These are phyloP conservation scores for Pseudogymnoascus sp. DNA, from an alignment of 2,329 filamentous ascomycete species.

Conservation along the genomic window DNA sequence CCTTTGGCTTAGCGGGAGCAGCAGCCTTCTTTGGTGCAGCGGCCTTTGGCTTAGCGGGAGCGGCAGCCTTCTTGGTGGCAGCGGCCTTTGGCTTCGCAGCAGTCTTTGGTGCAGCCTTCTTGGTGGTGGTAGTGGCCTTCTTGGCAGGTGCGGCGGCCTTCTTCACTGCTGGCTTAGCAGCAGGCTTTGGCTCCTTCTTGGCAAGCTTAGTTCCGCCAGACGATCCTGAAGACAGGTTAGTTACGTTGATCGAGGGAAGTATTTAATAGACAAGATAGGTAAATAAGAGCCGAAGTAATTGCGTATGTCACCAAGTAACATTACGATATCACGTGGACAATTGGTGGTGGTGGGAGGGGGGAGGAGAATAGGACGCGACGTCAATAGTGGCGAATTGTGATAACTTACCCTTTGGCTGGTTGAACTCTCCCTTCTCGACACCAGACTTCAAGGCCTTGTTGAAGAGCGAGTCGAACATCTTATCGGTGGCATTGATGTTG, in stretches of 20 bases:
- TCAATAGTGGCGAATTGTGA: not conserved
- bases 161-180: constrained; percentile 23
- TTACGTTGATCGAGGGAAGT: not conserved
- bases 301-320: not conserved
- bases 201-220: constrained; percentile 66
- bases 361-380: not conserved
- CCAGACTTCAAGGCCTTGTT: constrained; percentile 60
- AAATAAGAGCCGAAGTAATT: not conserved
- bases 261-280: not conserved
- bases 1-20: constrained; percentile 32
- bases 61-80: constrained; percentile 35
- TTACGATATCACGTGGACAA: not conserved
- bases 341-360: too few relatives aligned
- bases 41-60: constrained; percentile 37
- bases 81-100: constrained; percentile 32
- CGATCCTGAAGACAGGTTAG: constrained; percentile 41
- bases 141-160: constrained; percentile 16
- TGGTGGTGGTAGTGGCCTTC: constrained; percentile 28
- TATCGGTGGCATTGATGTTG: constrained; percentile 47
- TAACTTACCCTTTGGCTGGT: constrained; percentile 61
- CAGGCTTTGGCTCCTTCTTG: constrained; percentile 50
- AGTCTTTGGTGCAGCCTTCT: constrained; percentile 25
- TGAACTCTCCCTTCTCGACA: constrained; percentile 60
- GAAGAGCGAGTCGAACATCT: constrained; percentile 57
- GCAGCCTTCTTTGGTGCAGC: constrained; percentile 30